Percentiles rank a stretch among this genome's conserved stretches.
These are phyloP conservation scores for baker's yeast (Saccharomyces cerevisiae) DNA, from an alignment of 805 yeast genomes.

Conservation along the genomic window DNA sequence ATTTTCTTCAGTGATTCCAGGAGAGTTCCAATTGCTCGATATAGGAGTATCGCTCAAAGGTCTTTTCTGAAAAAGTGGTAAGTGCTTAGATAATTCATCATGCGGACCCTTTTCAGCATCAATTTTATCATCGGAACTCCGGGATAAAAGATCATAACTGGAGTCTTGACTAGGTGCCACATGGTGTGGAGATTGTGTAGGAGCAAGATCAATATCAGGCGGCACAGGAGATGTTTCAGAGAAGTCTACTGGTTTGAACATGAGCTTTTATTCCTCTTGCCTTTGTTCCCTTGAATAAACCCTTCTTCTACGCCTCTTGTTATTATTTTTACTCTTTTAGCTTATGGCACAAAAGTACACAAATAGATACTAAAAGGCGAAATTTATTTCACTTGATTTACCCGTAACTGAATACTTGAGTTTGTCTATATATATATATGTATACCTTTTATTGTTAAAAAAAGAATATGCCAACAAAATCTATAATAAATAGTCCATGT, in stretches of 20 bases:
- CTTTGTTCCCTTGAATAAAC: background rate
- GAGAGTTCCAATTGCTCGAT: constrained; percentile 49
- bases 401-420: background rate
- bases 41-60: constrained; percentile 73
- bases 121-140: background rate
- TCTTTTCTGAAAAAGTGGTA: constrained; percentile 57
- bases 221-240: background rate
- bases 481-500: background rate
- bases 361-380: background rate
- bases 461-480: background rate
- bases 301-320: background rate
- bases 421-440: background rate
- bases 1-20: constrained; percentile 31
- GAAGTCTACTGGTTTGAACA: constrained; percentile 1
- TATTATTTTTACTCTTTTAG: background rate
- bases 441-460: background rate
- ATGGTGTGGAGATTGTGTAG: background rate
- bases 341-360: background rate
- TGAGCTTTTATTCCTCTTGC: background rate
- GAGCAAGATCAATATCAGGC: constrained; percentile 1
- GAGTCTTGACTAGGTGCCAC: background rate
- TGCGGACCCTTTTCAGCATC: constrained; percentile 1
- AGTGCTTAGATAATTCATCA: background rate
- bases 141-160: background rate
- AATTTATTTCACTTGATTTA: background rate